phyloP scores from a whole-genome alignment of 306 rosid species.

The Quercus ilex region DNA sequence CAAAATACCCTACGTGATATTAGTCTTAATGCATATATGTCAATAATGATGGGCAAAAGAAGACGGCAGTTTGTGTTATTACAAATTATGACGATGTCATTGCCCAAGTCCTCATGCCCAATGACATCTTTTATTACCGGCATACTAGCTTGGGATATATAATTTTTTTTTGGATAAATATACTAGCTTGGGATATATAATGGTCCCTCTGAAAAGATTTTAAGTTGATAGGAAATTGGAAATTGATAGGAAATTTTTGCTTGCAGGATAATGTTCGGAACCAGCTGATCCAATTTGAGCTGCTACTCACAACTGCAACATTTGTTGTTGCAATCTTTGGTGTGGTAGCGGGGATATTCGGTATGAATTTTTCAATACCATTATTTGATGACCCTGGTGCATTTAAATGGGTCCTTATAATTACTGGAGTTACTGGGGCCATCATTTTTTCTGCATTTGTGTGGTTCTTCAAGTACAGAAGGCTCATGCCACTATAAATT shows the following conservation, averaged over 20 bases:
- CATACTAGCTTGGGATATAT: not conserved
- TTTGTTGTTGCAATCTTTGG: conserved; percentile 97
- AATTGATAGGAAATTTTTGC: not conserved
- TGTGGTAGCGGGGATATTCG: conserved; percentile 94
- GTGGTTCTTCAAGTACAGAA: conserved; percentile 94
- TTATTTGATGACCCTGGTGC: conserved; percentile 61
- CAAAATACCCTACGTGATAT: not conserved
- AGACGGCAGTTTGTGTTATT: not conserved
- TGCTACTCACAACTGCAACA: conserved; percentile 91
- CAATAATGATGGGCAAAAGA: not conserved
- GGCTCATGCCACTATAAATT: conserved; percentile 91
- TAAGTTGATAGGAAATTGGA: not conserved
- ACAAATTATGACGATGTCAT: not conserved
- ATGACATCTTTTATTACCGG: not conserved
- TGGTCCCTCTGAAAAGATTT: not conserved
- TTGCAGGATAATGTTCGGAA: conserved; percentile 94
- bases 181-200: not conserved
- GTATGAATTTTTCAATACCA: conserved; percentile 82
- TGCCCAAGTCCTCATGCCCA: not conserved
- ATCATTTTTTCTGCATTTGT: conserved; percentile 75
- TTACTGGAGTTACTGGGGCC: conserved; percentile 74
- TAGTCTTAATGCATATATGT: not conserved
- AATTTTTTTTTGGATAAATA: too few relatives aligned
- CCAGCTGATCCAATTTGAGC: conserved; percentile 97
- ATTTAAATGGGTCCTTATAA: conserved; percentile 80